Evolutionary conservation across 2,329 filamentous ascomycete genomes (phyloP).

Genomic region (Lachnellula arida): DNA sequence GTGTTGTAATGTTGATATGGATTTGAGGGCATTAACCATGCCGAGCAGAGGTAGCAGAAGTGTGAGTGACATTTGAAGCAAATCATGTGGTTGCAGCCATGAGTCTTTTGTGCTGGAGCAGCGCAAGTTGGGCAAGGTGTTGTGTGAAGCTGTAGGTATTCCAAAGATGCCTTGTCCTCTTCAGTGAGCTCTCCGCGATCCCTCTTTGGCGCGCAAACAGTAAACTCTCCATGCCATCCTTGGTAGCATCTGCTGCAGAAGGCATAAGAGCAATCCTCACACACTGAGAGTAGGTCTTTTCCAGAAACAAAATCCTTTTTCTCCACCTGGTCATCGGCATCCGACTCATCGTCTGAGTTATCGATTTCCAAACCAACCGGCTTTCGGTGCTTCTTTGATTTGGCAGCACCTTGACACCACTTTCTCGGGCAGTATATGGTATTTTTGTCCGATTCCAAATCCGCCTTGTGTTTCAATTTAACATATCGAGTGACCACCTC

Average conservation of each 20-base stretch:
- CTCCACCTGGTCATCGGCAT: constrained; percentile 32
- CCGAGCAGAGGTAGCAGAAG: constrained; percentile 90
- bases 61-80: constrained; percentile 86
- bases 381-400: constrained; percentile 68
- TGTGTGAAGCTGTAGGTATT: constrained; percentile 77
- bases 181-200: constrained; percentile 67
- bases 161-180: constrained; percentile 81
- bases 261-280: constrained; percentile 82
- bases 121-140: constrained; percentile 86
- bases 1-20: constrained; percentile 88
- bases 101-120: constrained; percentile 80
- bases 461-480: constrained; percentile 84
- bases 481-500: constrained; percentile 81
- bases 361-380: constrained; percentile 60
- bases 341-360: constrained; percentile 50
- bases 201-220: constrained; percentile 61
- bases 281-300: constrained; percentile 71
- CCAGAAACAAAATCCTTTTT: constrained; percentile 20
- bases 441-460: constrained; percentile 84
- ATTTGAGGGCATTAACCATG: constrained; percentile 77
- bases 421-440: constrained; percentile 88
- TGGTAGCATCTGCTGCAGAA: constrained; percentile 70
- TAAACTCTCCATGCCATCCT: constrained; percentile 90
- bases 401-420: constrained; percentile 89
- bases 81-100: constrained; percentile 96